Base-by-base conservation (phyloP, 2,329 filamentous ascomycete genomes). In the Pseudogymnoascus pannorum region DNA sequence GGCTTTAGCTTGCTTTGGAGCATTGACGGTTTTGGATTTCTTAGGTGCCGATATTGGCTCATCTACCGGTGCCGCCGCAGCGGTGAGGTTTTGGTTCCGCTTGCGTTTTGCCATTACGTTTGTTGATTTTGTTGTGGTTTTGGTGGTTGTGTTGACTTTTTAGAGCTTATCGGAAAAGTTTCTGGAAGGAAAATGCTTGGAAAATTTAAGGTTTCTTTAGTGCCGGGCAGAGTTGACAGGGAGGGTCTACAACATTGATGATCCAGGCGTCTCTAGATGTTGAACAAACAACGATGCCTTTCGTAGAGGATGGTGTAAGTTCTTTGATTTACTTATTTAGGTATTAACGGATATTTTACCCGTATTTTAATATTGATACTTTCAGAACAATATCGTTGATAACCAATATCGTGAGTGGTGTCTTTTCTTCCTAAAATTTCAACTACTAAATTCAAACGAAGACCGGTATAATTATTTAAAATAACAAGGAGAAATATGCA, bases 151-250 rank as follows among this genome's bases (percentile, higher is more conserved):
- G 57, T 58, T 35, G 57, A 36, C 22, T 58, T 22, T 24, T 58
- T 35, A 22, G 31, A 36, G 31, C 31, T 35, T 36, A 35, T 58
- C 57, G 57, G 22, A 40, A 58, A 36, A 58, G 31, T 58, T 58
- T 58, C 35, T 58, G 57, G 57, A 40, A n/a, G 57, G 35, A 58
- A 58, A 58, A 40, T 35, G 31, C 35, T 35, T 8, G 5, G 35
- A 58, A 36, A 58, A 35, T 58, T 58, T 58, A 58, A 58, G 57
- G 57, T 58, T 54, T 58, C 57, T 58, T 58, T 58, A 38, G 57
- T 40, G 31, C 18, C 57, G 57, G 57, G 57, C 24, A 58, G 57
- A 58, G 42, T 35, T 35, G 35, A 35, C 57, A 58, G 57, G 57
- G 57, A 40, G 31, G 54, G 29, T 4, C 57, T 54, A 31, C 44